Percentiles rank a stretch among this genome's conserved stretches.
Evolutionary conservation across 352 stramenopile genomes (phyloP).

Genomic region (Pythium vanterpoolii): DNA sequence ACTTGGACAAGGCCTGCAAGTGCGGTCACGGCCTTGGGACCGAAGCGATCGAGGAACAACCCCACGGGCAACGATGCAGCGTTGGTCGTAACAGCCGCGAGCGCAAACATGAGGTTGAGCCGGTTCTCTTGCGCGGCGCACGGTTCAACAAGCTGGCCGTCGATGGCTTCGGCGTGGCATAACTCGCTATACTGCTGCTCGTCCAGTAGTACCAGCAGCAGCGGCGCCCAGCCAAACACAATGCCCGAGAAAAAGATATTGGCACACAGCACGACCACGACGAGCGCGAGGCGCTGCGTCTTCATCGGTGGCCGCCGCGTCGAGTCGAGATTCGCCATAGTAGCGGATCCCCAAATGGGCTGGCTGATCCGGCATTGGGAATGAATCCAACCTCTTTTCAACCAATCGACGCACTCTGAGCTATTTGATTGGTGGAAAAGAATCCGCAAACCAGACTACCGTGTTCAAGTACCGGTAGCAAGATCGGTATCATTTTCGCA

Average conservation of each 20-base stretch:
- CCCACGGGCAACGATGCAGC: slow-evolving; percentile 72
- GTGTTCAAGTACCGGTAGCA: slow-evolving; percentile 6
- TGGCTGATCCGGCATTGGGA: background rate
- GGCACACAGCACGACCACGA: slow-evolving; percentile 60
- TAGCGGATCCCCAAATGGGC: background rate
- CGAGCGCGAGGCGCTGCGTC: slow-evolving; percentile 40
- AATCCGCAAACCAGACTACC: slow-evolving; percentile 3
- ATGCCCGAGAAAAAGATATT: slow-evolving; percentile 81
- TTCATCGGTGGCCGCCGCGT: background rate
- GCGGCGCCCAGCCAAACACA: slow-evolving; percentile 83
- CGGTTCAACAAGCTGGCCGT: slow-evolving; percentile 4
- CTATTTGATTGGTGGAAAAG: slow-evolving; percentile 2
- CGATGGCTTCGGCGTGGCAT: slow-evolving; percentile 36
- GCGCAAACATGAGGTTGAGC: slow-evolving; percentile 85
- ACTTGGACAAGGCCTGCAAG: slow-evolving; percentile 67
- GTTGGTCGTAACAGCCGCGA: slow-evolving; percentile 76
- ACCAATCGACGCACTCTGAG: background rate
- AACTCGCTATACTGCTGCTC: slow-evolving; percentile 82
- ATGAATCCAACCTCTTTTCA: slow-evolving; percentile 3
- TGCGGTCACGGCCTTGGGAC: slow-evolving; percentile 43
- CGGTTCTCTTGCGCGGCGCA: slow-evolving; percentile 77
- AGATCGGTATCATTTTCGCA: slow-evolving; percentile 17
- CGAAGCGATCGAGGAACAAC: slow-evolving; percentile 69
- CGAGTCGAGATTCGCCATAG: background rate
- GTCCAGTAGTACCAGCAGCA: slow-evolving; percentile 80